Evolutionary conservation across 177 flowering plant genomes (phyloP).

Genomic region (Vitis hybrid): DNA sequence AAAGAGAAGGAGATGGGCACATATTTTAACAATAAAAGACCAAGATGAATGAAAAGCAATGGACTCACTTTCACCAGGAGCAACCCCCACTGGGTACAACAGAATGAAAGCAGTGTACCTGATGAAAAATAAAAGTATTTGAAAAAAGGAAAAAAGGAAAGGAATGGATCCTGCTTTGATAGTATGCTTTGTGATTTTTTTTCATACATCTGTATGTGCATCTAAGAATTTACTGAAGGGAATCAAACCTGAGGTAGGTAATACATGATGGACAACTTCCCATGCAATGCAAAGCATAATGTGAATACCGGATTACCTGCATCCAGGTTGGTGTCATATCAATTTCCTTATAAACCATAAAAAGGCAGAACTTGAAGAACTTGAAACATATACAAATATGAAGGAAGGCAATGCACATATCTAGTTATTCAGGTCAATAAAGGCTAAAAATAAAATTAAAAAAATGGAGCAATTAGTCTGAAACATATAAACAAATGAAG

Average conservation of each 20-base stretch:
- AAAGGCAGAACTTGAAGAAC: no score
- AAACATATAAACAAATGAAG: no score
- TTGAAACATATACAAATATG: no score
- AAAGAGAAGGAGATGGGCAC: background rate
- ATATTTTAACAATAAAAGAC: background rate
- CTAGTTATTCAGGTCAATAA: no score
- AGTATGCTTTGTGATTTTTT: background rate
- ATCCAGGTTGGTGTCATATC: conserved; percentile 4
- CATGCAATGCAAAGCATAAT: conserved; percentile 64
- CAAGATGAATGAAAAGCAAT: background rate
- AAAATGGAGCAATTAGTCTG: no score
- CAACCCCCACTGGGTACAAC: conserved; percentile 75
- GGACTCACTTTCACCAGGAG: conserved; percentile 82
- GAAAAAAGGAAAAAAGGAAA: background rate
- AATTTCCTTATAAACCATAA: background rate
- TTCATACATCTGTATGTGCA: background rate
- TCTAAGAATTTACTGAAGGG: background rate
- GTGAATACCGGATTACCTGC: conserved; percentile 83
- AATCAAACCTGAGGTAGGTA: conserved; percentile 67
- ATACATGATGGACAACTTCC: conserved; percentile 69
- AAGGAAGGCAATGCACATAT: no score
- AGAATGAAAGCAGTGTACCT: conserved; percentile 90
- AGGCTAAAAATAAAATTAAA: no score
- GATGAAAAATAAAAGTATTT: conserved; percentile 8
- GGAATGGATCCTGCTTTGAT: background rate